These are phyloP conservation scores for Helminthosporium solani DNA, from an alignment of 2,329 filamentous ascomycete genomes.

Conservation along the genomic window DNA sequence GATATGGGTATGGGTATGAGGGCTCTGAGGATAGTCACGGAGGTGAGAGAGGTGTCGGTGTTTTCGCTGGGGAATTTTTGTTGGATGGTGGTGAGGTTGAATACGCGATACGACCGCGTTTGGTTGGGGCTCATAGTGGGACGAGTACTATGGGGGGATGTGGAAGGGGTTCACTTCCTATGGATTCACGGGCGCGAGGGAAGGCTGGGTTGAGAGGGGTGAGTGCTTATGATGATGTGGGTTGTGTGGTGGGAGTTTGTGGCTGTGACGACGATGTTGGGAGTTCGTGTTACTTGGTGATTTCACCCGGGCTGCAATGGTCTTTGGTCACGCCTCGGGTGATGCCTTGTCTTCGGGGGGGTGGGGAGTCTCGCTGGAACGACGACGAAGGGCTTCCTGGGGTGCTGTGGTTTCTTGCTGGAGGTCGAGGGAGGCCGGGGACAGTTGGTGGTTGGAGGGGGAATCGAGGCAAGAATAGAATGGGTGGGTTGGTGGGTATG, in stretches of 20 bases:
- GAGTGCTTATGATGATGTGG: not conserved
- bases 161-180: not conserved
- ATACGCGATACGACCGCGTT: not conserved
- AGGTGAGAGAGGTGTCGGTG: not conserved
- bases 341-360: slow-evolving; percentile 17
- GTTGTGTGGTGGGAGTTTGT: no score
- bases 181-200: not conserved
- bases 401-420: slow-evolving; percentile 27
- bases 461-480: slow-evolving; percentile 21
- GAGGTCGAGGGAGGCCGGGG: slow-evolving; percentile 16
- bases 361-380: slow-evolving; percentile 7
- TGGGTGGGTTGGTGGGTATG: slow-evolving; percentile 27
- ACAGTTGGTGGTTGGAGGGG: slow-evolving; percentile 23
- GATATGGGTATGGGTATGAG: not conserved
- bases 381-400: slow-evolving; percentile 16
- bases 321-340: not conserved
- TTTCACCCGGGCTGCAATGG: not conserved
- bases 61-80: not conserved
- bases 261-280: not conserved
- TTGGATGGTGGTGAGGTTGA: not conserved
- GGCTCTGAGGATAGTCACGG: not conserved
- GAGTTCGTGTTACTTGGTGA: not conserved
- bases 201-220: no score
- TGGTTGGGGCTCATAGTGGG: not conserved
- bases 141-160: not conserved